A percentile compares a stretch with the other conserved stretches of the same genome.
Conservation (phyloP, 306 rosid species). For the Prunus persica region DNA sequence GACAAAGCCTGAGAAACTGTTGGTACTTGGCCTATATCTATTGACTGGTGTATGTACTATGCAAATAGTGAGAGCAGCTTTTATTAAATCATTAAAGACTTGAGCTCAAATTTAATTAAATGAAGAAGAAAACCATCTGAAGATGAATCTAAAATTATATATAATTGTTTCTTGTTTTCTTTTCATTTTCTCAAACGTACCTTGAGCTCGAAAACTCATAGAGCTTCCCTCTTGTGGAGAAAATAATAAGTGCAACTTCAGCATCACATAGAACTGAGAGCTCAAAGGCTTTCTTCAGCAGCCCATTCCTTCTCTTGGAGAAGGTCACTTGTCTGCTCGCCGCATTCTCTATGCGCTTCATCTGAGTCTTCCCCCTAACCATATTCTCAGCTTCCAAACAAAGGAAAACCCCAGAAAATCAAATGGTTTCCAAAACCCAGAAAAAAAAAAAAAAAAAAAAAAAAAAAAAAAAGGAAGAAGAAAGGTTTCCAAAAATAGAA, state of each 20-base stretch:
- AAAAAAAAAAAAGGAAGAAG: background rate
- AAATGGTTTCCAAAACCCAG: background rate
- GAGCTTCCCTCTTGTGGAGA: constrained; percentile 87
- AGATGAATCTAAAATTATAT: background rate
- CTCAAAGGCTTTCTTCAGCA: constrained; percentile 88
- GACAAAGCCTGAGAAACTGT: background rate
- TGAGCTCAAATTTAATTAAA: background rate
- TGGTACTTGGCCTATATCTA: background rate
- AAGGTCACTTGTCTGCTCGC: constrained; percentile 91
- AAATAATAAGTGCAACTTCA: constrained; percentile 80
- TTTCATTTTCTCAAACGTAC: constrained; percentile 23
- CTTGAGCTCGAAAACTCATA: constrained; percentile 83
- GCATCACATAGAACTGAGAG: constrained; percentile 95
- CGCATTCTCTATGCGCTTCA: constrained; percentile 86
- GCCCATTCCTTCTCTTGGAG: constrained; percentile 83
- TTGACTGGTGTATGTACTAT: background rate
- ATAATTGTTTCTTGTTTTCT: background rate
- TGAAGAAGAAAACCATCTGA: no score
- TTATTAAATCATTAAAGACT: background rate
- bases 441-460: background rate
- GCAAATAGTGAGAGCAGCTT: background rate
- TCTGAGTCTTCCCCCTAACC: constrained; percentile 94
- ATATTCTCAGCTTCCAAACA: constrained; percentile 28
- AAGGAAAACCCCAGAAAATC: constrained; percentile 7
- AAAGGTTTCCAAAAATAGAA: constrained; percentile 33